These are phyloP conservation scores for Scenedesmus sp. DNA, from an alignment of 163 green algal species.

Conservation along the genomic window DNA sequence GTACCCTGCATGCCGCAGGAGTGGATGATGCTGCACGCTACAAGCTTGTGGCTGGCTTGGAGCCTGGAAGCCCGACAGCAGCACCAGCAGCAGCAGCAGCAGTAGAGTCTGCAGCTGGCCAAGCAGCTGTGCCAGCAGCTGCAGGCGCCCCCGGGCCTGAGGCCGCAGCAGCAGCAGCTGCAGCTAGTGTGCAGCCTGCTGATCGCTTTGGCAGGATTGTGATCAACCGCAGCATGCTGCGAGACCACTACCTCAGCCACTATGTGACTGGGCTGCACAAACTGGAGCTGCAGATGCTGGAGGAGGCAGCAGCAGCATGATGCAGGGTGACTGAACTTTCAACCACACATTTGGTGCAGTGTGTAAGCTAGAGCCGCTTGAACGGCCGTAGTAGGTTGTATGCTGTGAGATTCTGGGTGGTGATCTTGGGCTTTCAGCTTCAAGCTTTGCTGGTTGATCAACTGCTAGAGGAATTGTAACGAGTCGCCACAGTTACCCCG, in stretches of 20 bases:
- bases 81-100: neutral
- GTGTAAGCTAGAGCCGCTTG: no score
- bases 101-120: neutral
- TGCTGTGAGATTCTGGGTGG: no score
- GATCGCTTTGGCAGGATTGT: neutral
- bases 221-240: constrained; percentile 21
- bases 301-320: neutral
- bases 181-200: neutral
- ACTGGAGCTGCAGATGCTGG: constrained; percentile 24
- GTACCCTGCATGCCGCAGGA: neutral
- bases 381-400: no score
- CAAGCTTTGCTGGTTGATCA: no score
- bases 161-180: neutral
- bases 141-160: neutral
- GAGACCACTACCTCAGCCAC: constrained; percentile 13
- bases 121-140: neutral
- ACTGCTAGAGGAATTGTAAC: no score
- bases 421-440: no score
- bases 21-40: neutral
- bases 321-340: neutral
- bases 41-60: neutral
- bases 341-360: neutral
- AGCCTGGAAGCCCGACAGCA: neutral
- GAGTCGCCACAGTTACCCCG: no score
- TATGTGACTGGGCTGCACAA: neutral